phyloP scores from a whole-genome alignment of 768 basidiomycete genomes.

The Mycena polygramma region DNA sequence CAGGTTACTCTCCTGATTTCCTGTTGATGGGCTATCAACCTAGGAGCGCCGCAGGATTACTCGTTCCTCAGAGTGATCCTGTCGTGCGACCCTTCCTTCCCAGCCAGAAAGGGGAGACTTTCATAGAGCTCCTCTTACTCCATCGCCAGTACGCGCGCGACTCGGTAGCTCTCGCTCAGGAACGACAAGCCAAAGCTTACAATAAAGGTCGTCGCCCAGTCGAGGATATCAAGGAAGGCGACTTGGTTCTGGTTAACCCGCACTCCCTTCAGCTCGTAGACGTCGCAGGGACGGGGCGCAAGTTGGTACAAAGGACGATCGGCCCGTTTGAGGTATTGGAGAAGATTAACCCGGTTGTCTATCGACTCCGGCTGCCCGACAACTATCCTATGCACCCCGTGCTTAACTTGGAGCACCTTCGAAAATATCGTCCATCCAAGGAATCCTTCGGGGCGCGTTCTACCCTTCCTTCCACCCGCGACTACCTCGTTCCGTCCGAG shows the following conservation, averaged over 20 bases:
- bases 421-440: slow-evolving; percentile 35
- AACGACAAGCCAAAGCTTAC: slow-evolving; percentile 40
- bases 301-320: slow-evolving; percentile 40
- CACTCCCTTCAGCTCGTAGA: slow-evolving; percentile 42
- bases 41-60: slow-evolving; percentile 8
- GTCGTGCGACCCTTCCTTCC: slow-evolving; percentile 23
- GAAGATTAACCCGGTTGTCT: slow-evolving; percentile 42
- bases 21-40: slow-evolving; percentile 48
- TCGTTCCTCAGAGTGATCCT: slow-evolving; percentile 10
- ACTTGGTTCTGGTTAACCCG: slow-evolving; percentile 43
- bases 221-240: slow-evolving; percentile 18
- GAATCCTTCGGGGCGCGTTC: slow-evolving; percentile 32
- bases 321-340: slow-evolving; percentile 46
- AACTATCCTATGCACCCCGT: slow-evolving; percentile 43
- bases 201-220: slow-evolving; percentile 37
- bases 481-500: slow-evolving; percentile 24
- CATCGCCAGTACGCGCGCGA: slow-evolving; percentile 35
- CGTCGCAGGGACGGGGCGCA: slow-evolving; percentile 39
- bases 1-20: slow-evolving; percentile 42
- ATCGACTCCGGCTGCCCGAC: slow-evolving; percentile 40
- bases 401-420: slow-evolving; percentile 42
- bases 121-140: background rate
- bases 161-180: slow-evolving; percentile 38
- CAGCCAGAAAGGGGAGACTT: slow-evolving; percentile 29
- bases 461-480: slow-evolving; percentile 30